Conservation (phyloP, 1,284 basidiomycete species). For the Ustilago vetiveriae region DNA sequence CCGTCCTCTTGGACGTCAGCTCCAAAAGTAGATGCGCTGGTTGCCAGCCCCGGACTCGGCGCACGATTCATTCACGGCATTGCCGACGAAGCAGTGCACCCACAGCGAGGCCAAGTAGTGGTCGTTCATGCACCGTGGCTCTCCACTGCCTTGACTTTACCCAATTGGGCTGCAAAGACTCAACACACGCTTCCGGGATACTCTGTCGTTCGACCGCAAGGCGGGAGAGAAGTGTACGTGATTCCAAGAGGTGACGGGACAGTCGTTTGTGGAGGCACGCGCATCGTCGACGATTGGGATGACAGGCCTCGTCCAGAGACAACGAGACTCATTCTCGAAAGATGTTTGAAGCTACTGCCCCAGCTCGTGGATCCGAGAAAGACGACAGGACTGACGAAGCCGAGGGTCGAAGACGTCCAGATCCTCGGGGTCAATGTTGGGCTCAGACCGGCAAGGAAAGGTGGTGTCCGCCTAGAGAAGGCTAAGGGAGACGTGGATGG, state of each 20-base stretch:
- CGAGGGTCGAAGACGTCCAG: constrained; percentile 40
- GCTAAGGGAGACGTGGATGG: constrained; percentile 16
- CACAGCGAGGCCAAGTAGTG: constrained; percentile 58
- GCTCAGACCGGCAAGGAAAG: constrained; percentile 48
- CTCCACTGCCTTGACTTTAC: background rate
- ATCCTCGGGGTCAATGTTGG: constrained; percentile 52
- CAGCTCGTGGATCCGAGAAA: constrained; percentile 23
- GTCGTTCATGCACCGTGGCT: constrained; percentile 57
- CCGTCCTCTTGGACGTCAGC: background rate
- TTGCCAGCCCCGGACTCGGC: constrained; percentile 52
- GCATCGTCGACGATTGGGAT: constrained; percentile 47
- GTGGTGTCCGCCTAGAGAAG: constrained; percentile 45
- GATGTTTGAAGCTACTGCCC: constrained; percentile 40
- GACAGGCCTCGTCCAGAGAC: constrained; percentile 31
- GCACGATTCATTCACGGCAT: constrained; percentile 40
- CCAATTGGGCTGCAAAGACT: background rate
- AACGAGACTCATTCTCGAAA: constrained; percentile 45
- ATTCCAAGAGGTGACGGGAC: constrained; percentile 58
- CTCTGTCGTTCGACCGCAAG: constrained; percentile 35
- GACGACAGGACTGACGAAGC: background rate
- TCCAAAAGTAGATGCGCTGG: constrained; percentile 14
- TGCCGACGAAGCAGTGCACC: constrained; percentile 33
- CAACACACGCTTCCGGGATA: constrained; percentile 18
- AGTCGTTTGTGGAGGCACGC: constrained; percentile 57
- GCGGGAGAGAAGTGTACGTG: constrained; percentile 53